Evolutionary conservation across 805 yeast genomes (phyloP), one percentile per base, ranked within the genome.

Genomic region (Starmera quercuum): DNA sequence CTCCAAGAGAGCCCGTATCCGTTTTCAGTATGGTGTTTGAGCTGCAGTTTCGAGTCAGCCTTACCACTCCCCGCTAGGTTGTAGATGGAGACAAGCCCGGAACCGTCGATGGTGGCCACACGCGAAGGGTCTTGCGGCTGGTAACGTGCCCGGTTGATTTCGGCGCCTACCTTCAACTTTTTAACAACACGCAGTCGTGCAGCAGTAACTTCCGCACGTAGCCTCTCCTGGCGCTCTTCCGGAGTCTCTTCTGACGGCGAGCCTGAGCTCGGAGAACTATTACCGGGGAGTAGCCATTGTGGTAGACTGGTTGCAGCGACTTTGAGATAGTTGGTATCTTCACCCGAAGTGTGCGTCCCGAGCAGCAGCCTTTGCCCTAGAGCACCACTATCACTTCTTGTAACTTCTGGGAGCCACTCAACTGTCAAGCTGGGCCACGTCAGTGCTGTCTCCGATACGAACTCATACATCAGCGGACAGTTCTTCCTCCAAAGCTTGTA

Each of bases 381-480:
- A 6, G 58, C 41, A n/a, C 57, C 54, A 0, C 49, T 46, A 17
- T 49, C 54, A 4, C 32, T 24, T 1, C 33, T 36, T 33, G 40
- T 31, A 37, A 47, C 37, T 35, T 60, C 61, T 0, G 87, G 88
- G 7, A 80, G 54, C 88, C 92, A 83, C 55, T 83, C 84, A 5
- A 81, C 68, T 2, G 90, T 78, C 32, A 83, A 62, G 3, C 88
- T 78, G 2, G 95, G 94, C 94, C 94, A 83, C 10, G 78, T 73
- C 29, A 83, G 59, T 3, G 82, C 84, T 0, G 90, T 80, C 49
- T 83, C 92, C 31, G 82, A 75, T 21, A 83, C 85, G 51, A 79
- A 83, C 46, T 83, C 87, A 45, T 83, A 83, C 92, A 83, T 82
- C 45, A 68, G 75, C 10, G 83, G 79, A 43, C 88, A 83, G 48